Percentiles rank a stretch among this genome's conserved stretches.
These are phyloP conservation scores for Tubosaeta sp. DNA, from an alignment of 768 basidiomycete species.

Conservation along the genomic window DNA sequence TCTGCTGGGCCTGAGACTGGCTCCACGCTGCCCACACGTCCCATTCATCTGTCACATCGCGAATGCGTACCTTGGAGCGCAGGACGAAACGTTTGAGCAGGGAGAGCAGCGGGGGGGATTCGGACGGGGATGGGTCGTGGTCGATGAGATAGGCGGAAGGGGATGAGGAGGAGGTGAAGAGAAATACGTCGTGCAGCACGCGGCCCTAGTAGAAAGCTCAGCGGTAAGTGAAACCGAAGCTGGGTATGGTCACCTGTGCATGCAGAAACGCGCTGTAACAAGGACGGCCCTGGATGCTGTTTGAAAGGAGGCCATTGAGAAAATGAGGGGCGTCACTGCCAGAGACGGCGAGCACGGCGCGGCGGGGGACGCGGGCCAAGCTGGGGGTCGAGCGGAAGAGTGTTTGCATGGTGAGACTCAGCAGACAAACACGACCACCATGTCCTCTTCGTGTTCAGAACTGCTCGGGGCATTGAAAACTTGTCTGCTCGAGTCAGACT, in stretches of 20 bases:
- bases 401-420: slow-evolving; percentile 24
- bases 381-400: slow-evolving; percentile 48
- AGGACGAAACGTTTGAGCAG: slow-evolving; percentile 82
- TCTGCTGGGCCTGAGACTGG: slow-evolving; percentile 35
- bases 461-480: slow-evolving; percentile 76
- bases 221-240: background rate
- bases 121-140: slow-evolving; percentile 59
- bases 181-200: slow-evolving; percentile 84
- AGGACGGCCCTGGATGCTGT: slow-evolving; percentile 45
- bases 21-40: slow-evolving; percentile 84
- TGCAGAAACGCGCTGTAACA: slow-evolving; percentile 73
- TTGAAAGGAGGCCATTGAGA: slow-evolving; percentile 71
- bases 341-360: slow-evolving; percentile 68
- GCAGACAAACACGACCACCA: slow-evolving; percentile 26
- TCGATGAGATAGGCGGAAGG: slow-evolving; percentile 65
- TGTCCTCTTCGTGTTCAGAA: slow-evolving; percentile 80
- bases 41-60: slow-evolving; percentile 72
- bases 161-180: slow-evolving; percentile 57
- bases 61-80: slow-evolving; percentile 82
- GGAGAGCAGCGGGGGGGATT: slow-evolving; percentile 57
- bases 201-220: slow-evolving; percentile 56
- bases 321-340: slow-evolving; percentile 81
- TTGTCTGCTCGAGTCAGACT: slow-evolving; percentile 82
- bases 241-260: slow-evolving; percentile 55
- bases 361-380: slow-evolving; percentile 58